A percentile compares a stretch with the other conserved stretches of the same genome.
Conservation (phyloP, 2,329 filamentous ascomycete genomes). For the Ustulina deusta region DNA sequence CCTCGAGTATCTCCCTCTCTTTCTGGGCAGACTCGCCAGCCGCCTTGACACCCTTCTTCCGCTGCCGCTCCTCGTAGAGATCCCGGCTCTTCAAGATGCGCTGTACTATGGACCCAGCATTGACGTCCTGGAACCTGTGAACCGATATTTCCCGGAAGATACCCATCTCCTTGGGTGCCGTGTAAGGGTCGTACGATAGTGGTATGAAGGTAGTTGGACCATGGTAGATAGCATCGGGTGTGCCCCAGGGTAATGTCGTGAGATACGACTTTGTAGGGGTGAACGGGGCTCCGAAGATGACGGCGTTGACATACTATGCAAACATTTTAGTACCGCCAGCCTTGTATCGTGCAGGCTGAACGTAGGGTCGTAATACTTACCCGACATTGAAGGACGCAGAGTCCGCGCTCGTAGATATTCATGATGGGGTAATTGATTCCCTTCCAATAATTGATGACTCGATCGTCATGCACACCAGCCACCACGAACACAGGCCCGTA, state of each 20-base stretch:
- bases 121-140: conserved; percentile 87
- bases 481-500: conserved; percentile 89
- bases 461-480: conserved; percentile 92
- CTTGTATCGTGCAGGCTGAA: not conserved
- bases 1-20: conserved; percentile 71
- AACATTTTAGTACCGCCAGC: conserved; percentile 20
- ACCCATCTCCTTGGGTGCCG: conserved; percentile 80
- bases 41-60: conserved; percentile 89
- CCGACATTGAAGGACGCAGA: conserved; percentile 95
- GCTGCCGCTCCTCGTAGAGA: conserved; percentile 91
- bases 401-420: conserved; percentile 96
- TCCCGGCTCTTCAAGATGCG: conserved; percentile 88
- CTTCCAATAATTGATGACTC: conserved; percentile 96
- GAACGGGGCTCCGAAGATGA: conserved; percentile 92
- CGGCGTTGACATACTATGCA: conserved; percentile 82
- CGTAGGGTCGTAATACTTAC: conserved; percentile 60
- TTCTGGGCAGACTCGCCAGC: conserved; percentile 76
- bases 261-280: conserved; percentile 85
- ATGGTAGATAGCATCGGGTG: conserved; percentile 88
- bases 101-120: conserved; percentile 90
- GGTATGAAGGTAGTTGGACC: conserved; percentile 95
- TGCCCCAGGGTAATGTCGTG: conserved; percentile 76
- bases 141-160: conserved; percentile 83
- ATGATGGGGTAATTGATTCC: conserved; percentile 99
- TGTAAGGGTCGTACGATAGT: conserved; percentile 82